Evolutionary conservation across 306 rosid species (phyloP), one percentile per base, ranked within the genome.

Genomic region (Ammopiptanthus mongolicus): DNA sequence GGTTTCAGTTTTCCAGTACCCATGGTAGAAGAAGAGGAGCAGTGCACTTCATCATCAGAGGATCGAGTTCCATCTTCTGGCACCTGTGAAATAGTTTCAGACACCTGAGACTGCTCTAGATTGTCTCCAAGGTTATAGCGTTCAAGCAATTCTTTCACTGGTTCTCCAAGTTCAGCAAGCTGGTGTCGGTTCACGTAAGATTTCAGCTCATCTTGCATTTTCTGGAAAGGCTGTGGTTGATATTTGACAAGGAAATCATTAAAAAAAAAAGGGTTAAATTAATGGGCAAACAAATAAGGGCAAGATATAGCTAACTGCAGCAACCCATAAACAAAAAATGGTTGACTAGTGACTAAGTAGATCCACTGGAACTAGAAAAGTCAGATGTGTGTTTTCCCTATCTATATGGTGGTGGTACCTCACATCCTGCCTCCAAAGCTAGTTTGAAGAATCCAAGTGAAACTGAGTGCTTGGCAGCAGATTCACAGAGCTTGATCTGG

Each of bases 361-460:
- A 48, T 33, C 28, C 15, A 62, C 22, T 29, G 9, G 17, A 15
- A 29, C 21, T 12, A n/a, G 15, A 11, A 15, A 62, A 39, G 44
- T 23, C 18, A 65, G 8, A 28, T 13, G 28, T 4, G 14, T 6
- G 18, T 4, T 39, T 3, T 52, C 15, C 7, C 58, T 15, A 31
- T 59, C 37, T 21, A 25, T 37, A 29, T 29, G n/a, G n/a, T 51
- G 37, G 23, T 21, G 21, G 21, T 86, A 95, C 98, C 96, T 91
- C 94, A 71, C 95, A 87, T 56, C 91, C 90, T 52, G 97, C 93
- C 73, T 91, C 96, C 70, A 90, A 78, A 36, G 98, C 97, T 23
- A 95, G 74, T 77, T 87, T 95, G 84, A 95, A 95, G 69, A 95
- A 87, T 19, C 96, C 98, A 50, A 95, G 91, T 19, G 97, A 91